These are phyloP conservation scores for Aspergillus oerlinghausenensis DNA, from an alignment of 2,329 filamentous ascomycete species.

Conservation along the genomic window DNA sequence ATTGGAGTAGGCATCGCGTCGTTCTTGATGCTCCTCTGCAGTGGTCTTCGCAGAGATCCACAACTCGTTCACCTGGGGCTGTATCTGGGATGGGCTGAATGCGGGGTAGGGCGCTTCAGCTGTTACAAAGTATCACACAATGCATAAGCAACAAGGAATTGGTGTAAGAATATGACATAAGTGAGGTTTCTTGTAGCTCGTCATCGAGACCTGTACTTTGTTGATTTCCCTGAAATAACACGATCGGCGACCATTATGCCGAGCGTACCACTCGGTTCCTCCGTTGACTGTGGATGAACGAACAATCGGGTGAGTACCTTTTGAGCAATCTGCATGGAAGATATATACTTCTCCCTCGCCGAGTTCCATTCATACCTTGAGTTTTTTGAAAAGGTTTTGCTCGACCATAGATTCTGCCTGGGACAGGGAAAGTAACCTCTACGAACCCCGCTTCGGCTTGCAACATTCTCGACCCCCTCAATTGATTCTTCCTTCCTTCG, in stretches of 20 bases:
- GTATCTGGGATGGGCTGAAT: not conserved
- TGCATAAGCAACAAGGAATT: not conserved
- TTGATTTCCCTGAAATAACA: not conserved
- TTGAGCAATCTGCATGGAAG: not conserved
- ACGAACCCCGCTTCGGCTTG: not conserved
- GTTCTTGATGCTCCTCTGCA: not conserved
- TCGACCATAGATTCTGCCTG: not conserved
- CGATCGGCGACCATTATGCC: slow-evolving; percentile 3
- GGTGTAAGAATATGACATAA: not conserved
- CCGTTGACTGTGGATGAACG: not conserved
- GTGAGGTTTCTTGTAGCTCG: not conserved
- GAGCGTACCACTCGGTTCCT: not conserved
- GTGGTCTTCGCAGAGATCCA: not conserved
- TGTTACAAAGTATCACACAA: no score
- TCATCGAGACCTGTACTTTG: not conserved
- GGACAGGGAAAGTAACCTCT: not conserved
- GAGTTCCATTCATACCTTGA: not conserved
- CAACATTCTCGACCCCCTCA: not conserved
- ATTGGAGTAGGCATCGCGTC: slow-evolving; percentile 45
- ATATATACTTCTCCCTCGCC: not conserved
- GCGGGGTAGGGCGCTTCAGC: no score
- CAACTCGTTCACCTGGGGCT: not conserved
- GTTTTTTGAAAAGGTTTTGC: not conserved
- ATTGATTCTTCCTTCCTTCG: not conserved
- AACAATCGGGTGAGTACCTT: not conserved